phyloP scores from a whole-genome alignment of 2,329 filamentous ascomycete species.

The Dactylellina sp. region DNA sequence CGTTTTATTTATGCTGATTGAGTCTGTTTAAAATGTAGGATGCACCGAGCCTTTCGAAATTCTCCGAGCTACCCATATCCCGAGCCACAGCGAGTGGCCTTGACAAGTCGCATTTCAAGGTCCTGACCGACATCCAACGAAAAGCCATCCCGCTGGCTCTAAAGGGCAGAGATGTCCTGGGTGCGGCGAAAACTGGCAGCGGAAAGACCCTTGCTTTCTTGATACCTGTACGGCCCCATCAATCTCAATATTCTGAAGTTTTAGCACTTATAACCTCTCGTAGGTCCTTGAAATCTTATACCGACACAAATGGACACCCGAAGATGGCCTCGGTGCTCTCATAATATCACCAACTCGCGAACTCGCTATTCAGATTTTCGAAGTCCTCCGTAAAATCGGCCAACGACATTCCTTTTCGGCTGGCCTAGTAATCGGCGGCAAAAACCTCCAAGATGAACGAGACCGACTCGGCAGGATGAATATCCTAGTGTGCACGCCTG shows the following conservation, averaged over 20 bases:
- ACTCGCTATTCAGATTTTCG: constrained; percentile 95
- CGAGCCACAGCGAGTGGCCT: constrained; percentile 82
- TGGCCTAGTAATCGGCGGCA: constrained; percentile 91
- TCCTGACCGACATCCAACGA: constrained; percentile 89
- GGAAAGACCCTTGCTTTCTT: constrained; percentile 96
- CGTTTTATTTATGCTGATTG: not conserved
- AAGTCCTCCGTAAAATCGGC: constrained; percentile 90
- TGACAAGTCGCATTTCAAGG: constrained; percentile 86
- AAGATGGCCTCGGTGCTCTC: constrained; percentile 89
- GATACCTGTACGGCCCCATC: constrained; percentile 70
- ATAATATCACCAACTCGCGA: constrained; percentile 95
- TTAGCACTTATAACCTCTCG: constrained; percentile 2
- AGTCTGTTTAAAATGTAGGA: constrained; percentile 67
- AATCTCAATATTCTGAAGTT: not conserved
- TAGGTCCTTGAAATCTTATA: constrained; percentile 86
- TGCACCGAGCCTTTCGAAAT: constrained; percentile 73
- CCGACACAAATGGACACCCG: constrained; percentile 86
- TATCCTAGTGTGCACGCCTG: constrained; percentile 94
- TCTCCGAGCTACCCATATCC: constrained; percentile 87
- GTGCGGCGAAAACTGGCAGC: constrained; percentile 93
- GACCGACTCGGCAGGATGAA: constrained; percentile 92
- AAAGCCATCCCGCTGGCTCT: constrained; percentile 88
- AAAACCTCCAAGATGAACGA: constrained; percentile 86
- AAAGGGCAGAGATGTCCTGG: constrained; percentile 87
- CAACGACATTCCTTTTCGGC: constrained; percentile 90